Evolutionary conservation across 1,139 yeast genomes (phyloP).

Genomic region (Spathaspora jeffriesii): DNA sequence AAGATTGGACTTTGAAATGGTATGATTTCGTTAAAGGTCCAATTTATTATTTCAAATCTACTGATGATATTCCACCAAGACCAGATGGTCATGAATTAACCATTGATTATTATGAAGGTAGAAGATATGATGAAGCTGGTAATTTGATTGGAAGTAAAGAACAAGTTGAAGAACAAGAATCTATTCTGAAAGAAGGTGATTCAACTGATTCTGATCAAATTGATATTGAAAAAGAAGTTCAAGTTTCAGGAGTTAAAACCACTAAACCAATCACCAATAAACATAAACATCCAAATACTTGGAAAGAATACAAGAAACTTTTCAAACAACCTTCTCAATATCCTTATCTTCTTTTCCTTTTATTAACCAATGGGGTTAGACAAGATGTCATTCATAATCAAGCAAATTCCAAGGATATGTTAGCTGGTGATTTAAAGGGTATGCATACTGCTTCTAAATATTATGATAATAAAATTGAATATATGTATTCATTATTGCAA

Average conservation of each 20-base stretch:
- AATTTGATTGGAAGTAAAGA: constrained; percentile 18
- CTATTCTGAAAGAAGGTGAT: constrained; percentile 7
- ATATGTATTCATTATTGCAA: constrained; percentile 68
- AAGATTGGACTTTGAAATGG: constrained; percentile 70
- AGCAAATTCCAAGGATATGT: constrained; percentile 28
- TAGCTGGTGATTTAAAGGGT: constrained; percentile 43
- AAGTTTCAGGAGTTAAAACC: not conserved
- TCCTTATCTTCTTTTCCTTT: constrained; percentile 51
- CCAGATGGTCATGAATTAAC: constrained; percentile 59
- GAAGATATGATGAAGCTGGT: constrained; percentile 39
- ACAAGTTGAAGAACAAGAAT: constrained; percentile 4
- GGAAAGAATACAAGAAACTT: constrained; percentile 37
- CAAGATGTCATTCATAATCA: constrained; percentile 63
- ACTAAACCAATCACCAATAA: constrained; percentile 7
- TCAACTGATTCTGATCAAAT: constrained; percentile 8
- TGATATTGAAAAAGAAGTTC: constrained; percentile 12
- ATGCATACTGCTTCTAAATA: constrained; percentile 62
- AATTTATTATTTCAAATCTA: constrained; percentile 51
- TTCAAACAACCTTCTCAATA: constrained; percentile 50
- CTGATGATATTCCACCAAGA: constrained; percentile 64
- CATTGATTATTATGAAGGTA: constrained; percentile 67
- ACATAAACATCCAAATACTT: constrained; percentile 34
- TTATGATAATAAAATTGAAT: constrained; percentile 74
- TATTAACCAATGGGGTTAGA: constrained; percentile 60
- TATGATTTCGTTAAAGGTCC: constrained; percentile 64